These are phyloP conservation scores for Mycosarcoma maydis DNA, from an alignment of 1,284 basidiomycete genomes.

Conservation along the genomic window DNA sequence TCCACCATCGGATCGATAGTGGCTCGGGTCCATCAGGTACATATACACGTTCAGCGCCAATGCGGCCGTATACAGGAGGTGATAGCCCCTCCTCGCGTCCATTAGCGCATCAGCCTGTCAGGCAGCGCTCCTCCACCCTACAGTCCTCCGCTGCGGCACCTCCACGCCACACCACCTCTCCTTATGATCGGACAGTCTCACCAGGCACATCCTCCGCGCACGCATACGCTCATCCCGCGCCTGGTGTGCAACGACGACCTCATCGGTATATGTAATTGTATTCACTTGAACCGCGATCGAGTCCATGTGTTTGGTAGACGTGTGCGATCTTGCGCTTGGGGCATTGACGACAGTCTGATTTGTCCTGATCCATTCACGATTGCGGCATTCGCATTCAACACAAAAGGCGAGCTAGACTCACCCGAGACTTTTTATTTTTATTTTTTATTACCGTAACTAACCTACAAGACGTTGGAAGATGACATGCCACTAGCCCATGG, in stretches of 20 bases:
- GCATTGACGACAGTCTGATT: too few relatives aligned
- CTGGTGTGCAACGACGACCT: constrained; percentile 12
- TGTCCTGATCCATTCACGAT: too few relatives aligned
- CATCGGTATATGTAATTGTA: constrained; percentile 25
- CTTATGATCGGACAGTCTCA: constrained; percentile 5
- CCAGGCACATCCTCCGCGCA: not conserved
- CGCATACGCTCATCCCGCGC: not conserved
- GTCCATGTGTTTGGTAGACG: too few relatives aligned
- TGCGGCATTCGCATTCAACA: too few relatives aligned
- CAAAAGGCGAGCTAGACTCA: too few relatives aligned
- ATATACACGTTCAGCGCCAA: not conserved
- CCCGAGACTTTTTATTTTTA: too few relatives aligned
- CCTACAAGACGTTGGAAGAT: too few relatives aligned
- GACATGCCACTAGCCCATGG: too few relatives aligned
- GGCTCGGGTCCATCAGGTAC: not conserved
- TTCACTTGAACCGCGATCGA: not conserved
- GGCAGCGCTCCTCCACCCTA: constrained; percentile 12
- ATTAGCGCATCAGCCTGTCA: not conserved
- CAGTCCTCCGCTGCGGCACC: constrained; percentile 1
- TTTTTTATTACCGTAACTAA: too few relatives aligned
- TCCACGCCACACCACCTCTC: not conserved
- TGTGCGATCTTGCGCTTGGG: too few relatives aligned
- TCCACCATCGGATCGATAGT: not conserved
- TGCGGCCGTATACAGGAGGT: constrained; percentile 7
- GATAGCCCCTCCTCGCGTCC: constrained; percentile 1